phyloP scores from a whole-genome alignment of 495 filamentous ascomycete genomes.

The Penicillium paradoxum region DNA sequence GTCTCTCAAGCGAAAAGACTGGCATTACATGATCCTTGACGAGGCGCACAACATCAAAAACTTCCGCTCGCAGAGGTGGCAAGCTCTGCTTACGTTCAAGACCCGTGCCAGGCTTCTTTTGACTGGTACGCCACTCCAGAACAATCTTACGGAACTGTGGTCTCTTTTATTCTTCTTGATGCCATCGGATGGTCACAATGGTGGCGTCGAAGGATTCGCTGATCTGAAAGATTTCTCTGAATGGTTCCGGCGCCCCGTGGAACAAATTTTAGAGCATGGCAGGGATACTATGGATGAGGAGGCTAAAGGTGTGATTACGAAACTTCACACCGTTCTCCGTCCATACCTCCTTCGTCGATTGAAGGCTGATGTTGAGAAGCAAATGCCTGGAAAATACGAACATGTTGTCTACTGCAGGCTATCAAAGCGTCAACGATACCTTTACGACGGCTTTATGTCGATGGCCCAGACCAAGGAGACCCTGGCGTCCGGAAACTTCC shows the following conservation, averaged over 20 bases:
- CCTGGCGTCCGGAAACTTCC: conserved; percentile 89
- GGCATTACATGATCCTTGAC: conserved; percentile 98
- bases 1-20: conserved; percentile 86
- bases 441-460: conserved; percentile 98
- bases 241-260: conserved; percentile 87
- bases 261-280: conserved; percentile 92
- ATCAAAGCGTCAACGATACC: conserved; percentile 86
- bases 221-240: conserved; percentile 88
- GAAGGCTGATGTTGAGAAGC: conserved; percentile 98
- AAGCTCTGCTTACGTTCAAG: conserved; percentile 85
- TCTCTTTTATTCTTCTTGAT: conserved; percentile 94
- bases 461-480: conserved; percentile 84
- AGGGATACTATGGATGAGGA: conserved; percentile 91
- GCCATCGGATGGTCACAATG: conserved; percentile 69
- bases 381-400: conserved; percentile 98
- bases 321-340: conserved; percentile 87
- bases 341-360: conserved; percentile 89
- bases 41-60: conserved; percentile 99
- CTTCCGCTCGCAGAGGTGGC: conserved; percentile 95
- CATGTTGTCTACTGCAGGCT: conserved; percentile 92
- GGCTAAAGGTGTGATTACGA: conserved; percentile 77
- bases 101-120: conserved; percentile 82
- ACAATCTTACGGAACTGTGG: conserved; percentile 96
- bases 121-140: conserved; percentile 94
- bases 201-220: conserved; percentile 78